phyloP scores from a whole-genome alignment of 805 yeast species.

The Candida ponderosae region DNA sequence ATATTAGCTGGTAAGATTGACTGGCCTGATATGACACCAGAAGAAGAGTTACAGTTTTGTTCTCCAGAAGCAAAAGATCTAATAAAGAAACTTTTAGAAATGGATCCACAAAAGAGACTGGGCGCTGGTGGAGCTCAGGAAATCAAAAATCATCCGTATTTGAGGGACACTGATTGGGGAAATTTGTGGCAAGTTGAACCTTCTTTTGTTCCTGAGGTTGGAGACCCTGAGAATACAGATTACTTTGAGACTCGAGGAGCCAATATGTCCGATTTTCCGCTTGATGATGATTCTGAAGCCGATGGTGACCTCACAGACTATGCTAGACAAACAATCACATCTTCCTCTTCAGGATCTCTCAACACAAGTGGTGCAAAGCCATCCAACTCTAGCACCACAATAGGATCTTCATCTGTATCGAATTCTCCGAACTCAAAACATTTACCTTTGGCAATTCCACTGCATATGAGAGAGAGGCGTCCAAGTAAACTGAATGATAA shows the following conservation, averaged over 20 bases:
- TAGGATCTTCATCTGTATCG: conserved; percentile 21
- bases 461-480: conserved; percentile 60
- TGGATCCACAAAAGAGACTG: conserved; percentile 60
- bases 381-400: conserved; percentile 10
- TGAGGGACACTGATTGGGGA: conserved; percentile 68
- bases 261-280: conserved; percentile 52
- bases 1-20: conserved; percentile 66
- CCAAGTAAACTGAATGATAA: conserved; percentile 67
- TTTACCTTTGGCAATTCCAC: conserved; percentile 42
- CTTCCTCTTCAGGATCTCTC: background rate
- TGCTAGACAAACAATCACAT: conserved; percentile 5
- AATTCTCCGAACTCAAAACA: conserved; percentile 28
- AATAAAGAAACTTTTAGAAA: conserved; percentile 50
- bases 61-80: conserved; percentile 68
- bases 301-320: conserved; percentile 23
- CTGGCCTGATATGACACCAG: conserved; percentile 67
- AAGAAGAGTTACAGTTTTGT: conserved; percentile 48
- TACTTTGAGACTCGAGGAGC: conserved; percentile 93
- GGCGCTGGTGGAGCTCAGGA: conserved; percentile 79
- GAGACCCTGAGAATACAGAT: conserved; percentile 81
- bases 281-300: conserved; percentile 27
- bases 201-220: conserved; percentile 73
- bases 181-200: conserved; percentile 62
- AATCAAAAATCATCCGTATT: conserved; percentile 73
- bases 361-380: conserved; percentile 1